Evolutionary conservation across 1,284 basidiomycete genomes (phyloP), one percentile per base, ranked within the genome.

Genomic region (Ustilago nuda): DNA sequence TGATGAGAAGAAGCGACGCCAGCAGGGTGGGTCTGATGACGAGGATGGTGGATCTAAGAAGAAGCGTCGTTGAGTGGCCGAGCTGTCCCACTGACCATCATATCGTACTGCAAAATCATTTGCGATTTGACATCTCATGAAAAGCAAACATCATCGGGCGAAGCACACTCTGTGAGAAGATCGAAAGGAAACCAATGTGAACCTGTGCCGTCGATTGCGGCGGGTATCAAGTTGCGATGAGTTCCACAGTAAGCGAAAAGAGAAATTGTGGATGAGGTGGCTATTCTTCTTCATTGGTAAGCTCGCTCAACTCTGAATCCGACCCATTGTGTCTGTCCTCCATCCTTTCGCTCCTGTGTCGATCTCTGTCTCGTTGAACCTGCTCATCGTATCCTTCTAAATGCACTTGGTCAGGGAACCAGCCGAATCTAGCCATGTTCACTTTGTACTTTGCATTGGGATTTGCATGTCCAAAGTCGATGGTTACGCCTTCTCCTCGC

Each of bases 1-100:
- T 11, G 82, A 84, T 51, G 76, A 79, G 43, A 80, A 79, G 72
- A 82, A 80, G 75, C 71, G 80, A 4, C 66, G 69, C 2, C 76
- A 82, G 48, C 66, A 72, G 32, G 80, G 80, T 27, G 74, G 72
- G 8, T 77, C 73, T 51, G 80, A 77, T 46, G 76, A 76, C n/a
- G 78, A 80, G 19, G 72, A 73, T 52, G 17, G 30, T 3, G 66
- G 71, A 23, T 55, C 61, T 17, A 73, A 69, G 56, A 70, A 68
- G 67, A 76, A 76, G 68, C 65, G 75, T 61, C 75, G 75, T 27
- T 77, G 57, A 68, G 9, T 9, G 37, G 5, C 9, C 33, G 12
- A 15, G 30, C 13, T 35, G 23, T 41, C 33, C 15, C 15, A 6
- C n/a, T 45, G 43, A 45, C 13, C 43, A 5, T 45, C 17, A 45